Evolutionary conservation across 768 basidiomycete genomes (phyloP).

Genomic region (Lactarius pseudohatsudake): DNA sequence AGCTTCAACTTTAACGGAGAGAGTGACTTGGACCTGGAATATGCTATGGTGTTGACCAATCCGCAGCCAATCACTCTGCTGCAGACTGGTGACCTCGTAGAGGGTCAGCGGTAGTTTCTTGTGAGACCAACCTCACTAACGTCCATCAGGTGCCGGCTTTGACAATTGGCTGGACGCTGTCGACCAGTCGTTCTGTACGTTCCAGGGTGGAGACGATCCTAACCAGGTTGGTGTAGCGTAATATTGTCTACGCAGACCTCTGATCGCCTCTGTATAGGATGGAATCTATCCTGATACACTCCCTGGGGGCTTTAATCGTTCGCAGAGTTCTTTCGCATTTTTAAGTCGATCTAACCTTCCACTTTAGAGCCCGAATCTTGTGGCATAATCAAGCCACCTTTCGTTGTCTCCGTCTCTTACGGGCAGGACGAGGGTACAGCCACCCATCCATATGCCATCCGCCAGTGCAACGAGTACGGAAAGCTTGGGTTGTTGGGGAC

Average conservation of each 20-base stretch:
- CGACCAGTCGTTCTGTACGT: slow-evolving; percentile 23
- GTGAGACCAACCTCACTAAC: slow-evolving; percentile 11
- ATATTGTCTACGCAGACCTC: not conserved
- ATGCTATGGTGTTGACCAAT: slow-evolving; percentile 52
- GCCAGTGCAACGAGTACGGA: slow-evolving; percentile 48
- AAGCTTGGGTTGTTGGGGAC: slow-evolving; percentile 45
- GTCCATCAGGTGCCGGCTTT: slow-evolving; percentile 16
- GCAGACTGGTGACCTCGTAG: slow-evolving; percentile 37
- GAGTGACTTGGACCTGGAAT: slow-evolving; percentile 73
- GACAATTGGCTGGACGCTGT: slow-evolving; percentile 30
- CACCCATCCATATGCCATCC: slow-evolving; percentile 38
- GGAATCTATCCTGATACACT: slow-evolving; percentile 42
- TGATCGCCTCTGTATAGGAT: slow-evolving; percentile 13
- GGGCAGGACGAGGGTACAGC: slow-evolving; percentile 39
- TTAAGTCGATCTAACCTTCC: not conserved
- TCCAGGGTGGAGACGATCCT: slow-evolving; percentile 21
- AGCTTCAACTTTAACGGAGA: slow-evolving; percentile 57
- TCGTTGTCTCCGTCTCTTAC: slow-evolving; percentile 47
- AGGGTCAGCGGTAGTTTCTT: slow-evolving; percentile 31
- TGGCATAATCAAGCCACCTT: slow-evolving; percentile 38
- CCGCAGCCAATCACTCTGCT: slow-evolving; percentile 40
- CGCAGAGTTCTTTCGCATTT: not conserved
- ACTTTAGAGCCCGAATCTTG: slow-evolving; percentile 38
- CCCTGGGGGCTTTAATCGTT: slow-evolving; percentile 38
- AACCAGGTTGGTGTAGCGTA: not conserved